These are phyloP conservation scores for Arabis alpina DNA, from an alignment of 345 rosid species.

Conservation along the genomic window DNA sequence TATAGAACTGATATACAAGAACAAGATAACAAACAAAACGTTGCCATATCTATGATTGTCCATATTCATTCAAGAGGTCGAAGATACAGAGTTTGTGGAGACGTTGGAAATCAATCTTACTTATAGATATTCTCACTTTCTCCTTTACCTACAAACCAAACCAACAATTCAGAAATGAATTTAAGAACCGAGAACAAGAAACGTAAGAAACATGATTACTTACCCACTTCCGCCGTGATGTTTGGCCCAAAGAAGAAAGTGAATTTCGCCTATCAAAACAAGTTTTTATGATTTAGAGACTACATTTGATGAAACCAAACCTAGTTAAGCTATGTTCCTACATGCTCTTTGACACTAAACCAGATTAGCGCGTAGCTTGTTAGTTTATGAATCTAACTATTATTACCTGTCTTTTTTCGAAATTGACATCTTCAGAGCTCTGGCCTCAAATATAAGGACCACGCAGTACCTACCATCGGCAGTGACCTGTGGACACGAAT, in stretches of 20 bases:
- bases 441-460: constrained; percentile 79
- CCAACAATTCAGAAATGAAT: neutral
- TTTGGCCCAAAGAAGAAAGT: constrained; percentile 92
- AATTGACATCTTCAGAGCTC: constrained; percentile 70
- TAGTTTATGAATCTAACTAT: neutral
- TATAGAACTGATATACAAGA: no score
- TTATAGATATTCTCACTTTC: constrained; percentile 62
- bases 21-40: no score
- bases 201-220: constrained; percentile 30
- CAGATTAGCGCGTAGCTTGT: neutral
- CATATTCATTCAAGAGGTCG: constrained; percentile 38
- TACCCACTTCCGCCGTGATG: constrained; percentile 83
- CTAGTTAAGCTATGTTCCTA: neutral
- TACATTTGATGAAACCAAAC: neutral
- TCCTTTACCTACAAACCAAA: constrained; percentile 62
- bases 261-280: constrained; percentile 71
- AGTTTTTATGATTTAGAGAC: constrained; percentile 1
- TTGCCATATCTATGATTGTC: no score
- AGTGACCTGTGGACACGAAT: constrained; percentile 55
- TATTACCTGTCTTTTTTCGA: constrained; percentile 86
- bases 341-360: no score
- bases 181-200: neutral
- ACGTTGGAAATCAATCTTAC: constrained; percentile 72
- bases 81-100: constrained; percentile 47
- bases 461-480: constrained; percentile 78